Conservation (phyloP, 345 rosid species). For the Lepidium aucheri region DNA sequence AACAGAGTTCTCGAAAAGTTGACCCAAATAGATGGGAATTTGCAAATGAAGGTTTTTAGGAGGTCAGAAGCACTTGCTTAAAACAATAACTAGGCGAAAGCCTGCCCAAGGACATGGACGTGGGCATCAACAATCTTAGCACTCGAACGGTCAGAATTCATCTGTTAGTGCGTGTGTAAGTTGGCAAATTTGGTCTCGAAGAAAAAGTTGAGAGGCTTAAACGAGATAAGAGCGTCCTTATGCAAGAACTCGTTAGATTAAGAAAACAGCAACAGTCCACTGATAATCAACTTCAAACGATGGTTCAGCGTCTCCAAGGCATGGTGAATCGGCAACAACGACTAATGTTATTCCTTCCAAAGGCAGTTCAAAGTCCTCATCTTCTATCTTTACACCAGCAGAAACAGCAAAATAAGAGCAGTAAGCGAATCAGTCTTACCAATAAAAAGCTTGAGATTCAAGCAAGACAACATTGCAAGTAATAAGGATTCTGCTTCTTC, state of each 20-base stretch:
- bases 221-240: slow-evolving; percentile 95
- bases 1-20: slow-evolving; percentile 93
- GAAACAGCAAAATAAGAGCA: slow-evolving; percentile 75
- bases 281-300: slow-evolving; percentile 74
- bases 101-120: slow-evolving; percentile 51
- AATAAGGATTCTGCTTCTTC: slow-evolving; percentile 38
- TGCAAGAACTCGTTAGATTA: slow-evolving; percentile 93
- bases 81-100: slow-evolving; percentile 71
- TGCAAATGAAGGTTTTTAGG: too few species aligned
- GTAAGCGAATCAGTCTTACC: slow-evolving; percentile 59
- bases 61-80: slow-evolving; percentile 77
- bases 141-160: slow-evolving; percentile 55
- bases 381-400: slow-evolving; percentile 94
- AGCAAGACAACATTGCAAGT: slow-evolving; percentile 51
- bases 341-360: slow-evolving; percentile 92
- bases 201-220: slow-evolving; percentile 97
- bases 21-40: slow-evolving; percentile 99
- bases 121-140: slow-evolving; percentile 66
- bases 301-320: slow-evolving; percentile 90
- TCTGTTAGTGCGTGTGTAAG: slow-evolving; percentile 92
- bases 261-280: slow-evolving; percentile 95
- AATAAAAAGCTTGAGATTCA: slow-evolving; percentile 86
- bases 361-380: slow-evolving; percentile 91
- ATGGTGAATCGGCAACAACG: slow-evolving; percentile 99
- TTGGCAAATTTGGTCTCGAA: slow-evolving; percentile 95